Base-by-base conservation (phyloP, 306 rosid species). In the Arachis hypogaea region DNA sequence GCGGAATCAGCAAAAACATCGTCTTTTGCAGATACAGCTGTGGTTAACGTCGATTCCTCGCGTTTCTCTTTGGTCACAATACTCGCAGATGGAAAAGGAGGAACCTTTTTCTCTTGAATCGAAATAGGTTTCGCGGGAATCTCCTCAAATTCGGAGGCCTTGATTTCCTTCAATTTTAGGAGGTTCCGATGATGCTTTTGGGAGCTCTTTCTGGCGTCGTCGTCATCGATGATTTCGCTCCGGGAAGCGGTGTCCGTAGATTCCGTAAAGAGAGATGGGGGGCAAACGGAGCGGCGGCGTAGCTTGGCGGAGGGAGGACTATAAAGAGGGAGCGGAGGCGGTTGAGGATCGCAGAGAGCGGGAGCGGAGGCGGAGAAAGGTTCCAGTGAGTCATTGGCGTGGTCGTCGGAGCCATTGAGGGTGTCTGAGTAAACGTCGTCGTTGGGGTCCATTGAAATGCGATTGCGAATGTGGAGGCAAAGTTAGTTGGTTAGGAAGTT, bases 391-490 rank as follows among this genome's bases (percentile, higher is more conserved):
- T 74, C 69, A 3, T 69, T 2, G 77, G 70, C 16, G 56, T n/a
- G 6, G 65, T 5, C 54, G 77, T 66, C 55, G 77, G 73, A 54
- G 77, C 78, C 78, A 41, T 80, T 84, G 41, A 61, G 62, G 5
- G 91, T 82, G 66, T 94, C 93, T 80, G 59, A 43, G 90, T 85
- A 88, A 38, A 52, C 75, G 84, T 54, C 82, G 41, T 85, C 88
- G 64, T 84, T 44, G n/a, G 81, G 89, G 54, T 70, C 16, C 71
- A 28, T 74, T 66, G 80, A 10, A 61, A 72, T 77, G 66, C 5
- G 85, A 65, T 43, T 6, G 46, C 46, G 46, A 7, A 5, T 6
- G 46, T 7, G 73, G 78, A 47, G 52, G 12, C 9, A 33, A 33
- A 47, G 51, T 9, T 46, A 46, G 49, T 44, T 44, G 9, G 49